Evolutionary conservation across 2,329 filamentous ascomycete genomes (phyloP).

Genomic region (Acrocalymma vagum): DNA sequence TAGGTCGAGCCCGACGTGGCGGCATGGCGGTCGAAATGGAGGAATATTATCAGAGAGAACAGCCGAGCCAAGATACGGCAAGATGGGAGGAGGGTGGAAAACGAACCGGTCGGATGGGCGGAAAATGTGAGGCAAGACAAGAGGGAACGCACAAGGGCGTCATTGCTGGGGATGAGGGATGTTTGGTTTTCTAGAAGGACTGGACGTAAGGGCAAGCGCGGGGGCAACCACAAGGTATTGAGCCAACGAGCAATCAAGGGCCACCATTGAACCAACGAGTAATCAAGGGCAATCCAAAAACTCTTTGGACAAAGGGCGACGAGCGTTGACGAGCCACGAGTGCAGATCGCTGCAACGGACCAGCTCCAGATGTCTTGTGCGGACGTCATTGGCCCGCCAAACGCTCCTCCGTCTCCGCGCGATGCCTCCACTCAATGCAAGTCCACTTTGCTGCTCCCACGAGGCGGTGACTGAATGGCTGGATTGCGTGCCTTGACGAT

Average conservation of each 20-base stretch:
- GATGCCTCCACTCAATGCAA: slow-evolving; percentile 19
- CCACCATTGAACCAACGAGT: slow-evolving; percentile 18
- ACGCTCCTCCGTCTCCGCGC: slow-evolving; percentile 21
- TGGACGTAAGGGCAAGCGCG: neutral
- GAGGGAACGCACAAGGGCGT: no score
- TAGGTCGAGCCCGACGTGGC: no score
- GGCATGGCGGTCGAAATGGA: no score
- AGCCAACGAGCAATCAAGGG: neutral
- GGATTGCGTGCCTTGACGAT: slow-evolving; percentile 17
- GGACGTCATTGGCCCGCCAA: slow-evolving; percentile 22
- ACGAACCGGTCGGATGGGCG: no score
- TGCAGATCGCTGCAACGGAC: slow-evolving; percentile 1
- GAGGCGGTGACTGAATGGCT: slow-evolving; percentile 41
- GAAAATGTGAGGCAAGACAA: no score
- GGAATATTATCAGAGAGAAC: no score
- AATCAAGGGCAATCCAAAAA: no score
- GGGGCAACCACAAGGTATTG: neutral
- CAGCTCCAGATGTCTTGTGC: neutral
- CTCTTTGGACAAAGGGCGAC: slow-evolving; percentile 6
- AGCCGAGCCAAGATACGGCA: no score
- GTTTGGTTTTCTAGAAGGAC: no score
- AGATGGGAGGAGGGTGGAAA: no score
- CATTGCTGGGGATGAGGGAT: no score
- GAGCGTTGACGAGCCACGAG: slow-evolving; percentile 3
- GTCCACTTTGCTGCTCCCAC: slow-evolving; percentile 23